Evolutionary conservation across 1,284 basidiomycete species (phyloP), one percentile per base, ranked within the genome.

Genomic region (Gymnopus androsaceus): DNA sequence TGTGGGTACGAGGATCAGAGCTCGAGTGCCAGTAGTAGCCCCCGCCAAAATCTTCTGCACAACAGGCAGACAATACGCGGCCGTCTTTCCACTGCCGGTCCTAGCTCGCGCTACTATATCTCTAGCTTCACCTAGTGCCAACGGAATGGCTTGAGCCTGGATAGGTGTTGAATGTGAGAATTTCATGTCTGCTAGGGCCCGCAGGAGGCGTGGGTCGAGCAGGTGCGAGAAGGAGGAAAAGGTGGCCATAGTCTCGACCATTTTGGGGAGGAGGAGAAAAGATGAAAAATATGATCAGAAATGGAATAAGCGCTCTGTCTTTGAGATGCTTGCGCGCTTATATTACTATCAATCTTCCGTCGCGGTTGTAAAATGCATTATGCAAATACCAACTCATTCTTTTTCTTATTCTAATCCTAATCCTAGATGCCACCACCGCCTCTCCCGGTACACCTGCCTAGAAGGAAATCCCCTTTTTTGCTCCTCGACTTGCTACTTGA

Each of bases 81-180:
- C 92, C 0, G 97, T 99, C 78, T 99, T 99, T 45, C 97, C 97
- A 57, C 92, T 95, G 12, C 97, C 97, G 1, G 97, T 99, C 34
- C 93, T 83, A 3, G 97, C 95, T 31, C 94, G 82, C 4, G 95
- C 96, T 23, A 99, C 83, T 53, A 99, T 91, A 72, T 99, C 97
- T 49, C 87, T 85, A 61, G 90, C 88, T 70, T 95, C n/a, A n/a
- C n/a, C 92, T 27, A 99, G 82, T 0, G 92, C 93, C 23, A 94
- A 79, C 4, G 94, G 93, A 51, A 96, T 92, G 0, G 86, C 85
- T 69, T 89, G 90, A 5, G 79, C 78, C 68, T 95, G 92, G 3
- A 95, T 87, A 19, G 88, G 79, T 0, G 92, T 95, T 1, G 92
- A 92, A 28, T 82, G 80, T n/a, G 88, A 83, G 67, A 92, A 94